Evolutionary conservation across 148 eudicot species (phyloP), one percentile per base, ranked within the genome.

Genomic region (Camellia lanceoleosa): DNA sequence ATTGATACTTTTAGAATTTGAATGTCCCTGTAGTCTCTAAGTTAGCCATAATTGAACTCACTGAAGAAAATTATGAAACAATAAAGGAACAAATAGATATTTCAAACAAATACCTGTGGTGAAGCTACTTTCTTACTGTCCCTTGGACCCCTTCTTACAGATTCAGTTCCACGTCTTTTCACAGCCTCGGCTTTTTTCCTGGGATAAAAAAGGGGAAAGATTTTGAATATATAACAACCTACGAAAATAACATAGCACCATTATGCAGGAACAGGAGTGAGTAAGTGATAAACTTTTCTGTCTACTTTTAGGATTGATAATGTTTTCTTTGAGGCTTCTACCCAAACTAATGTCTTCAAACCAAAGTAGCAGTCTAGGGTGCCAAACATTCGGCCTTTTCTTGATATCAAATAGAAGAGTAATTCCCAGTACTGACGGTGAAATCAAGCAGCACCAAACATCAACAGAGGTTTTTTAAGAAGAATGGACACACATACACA

Each of bases 111-210:
- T 74, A 82, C 86, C 76, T 78, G 69, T 67, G n/a, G n/a, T n/a
- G n/a, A n/a, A n/a, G n/a, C n/a, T 30, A 68, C 79, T 56, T 42
- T 88, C 79, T 90, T 91, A 68, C 84, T 79, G 56, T 87, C 81
- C 74, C 87, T 83, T 58, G 82, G 70, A 78, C 81, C 87, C 69
- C 86, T 87, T 70, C 86, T 87, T 16, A 73, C 85, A 44, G 92
- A 88, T 85, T 85, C 92, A 67, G 87, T 85, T 56, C 86, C 90
- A 76, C 86, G 84, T 73, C 95, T 94, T 91, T 87, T 93, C 11
- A 84, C 85, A 41, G 87, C 73, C 78, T 88, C 94, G 30, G 87
- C 90, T 84, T 87, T 92, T 80, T 62, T 83, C 87, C 98, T 94
- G 83, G 41, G 55, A 52, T 70, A 38, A 73, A 71, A 15, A 52